Conservation (phyloP, 768 basidiomycete species). For the Filobasidium floriforme region DNA sequence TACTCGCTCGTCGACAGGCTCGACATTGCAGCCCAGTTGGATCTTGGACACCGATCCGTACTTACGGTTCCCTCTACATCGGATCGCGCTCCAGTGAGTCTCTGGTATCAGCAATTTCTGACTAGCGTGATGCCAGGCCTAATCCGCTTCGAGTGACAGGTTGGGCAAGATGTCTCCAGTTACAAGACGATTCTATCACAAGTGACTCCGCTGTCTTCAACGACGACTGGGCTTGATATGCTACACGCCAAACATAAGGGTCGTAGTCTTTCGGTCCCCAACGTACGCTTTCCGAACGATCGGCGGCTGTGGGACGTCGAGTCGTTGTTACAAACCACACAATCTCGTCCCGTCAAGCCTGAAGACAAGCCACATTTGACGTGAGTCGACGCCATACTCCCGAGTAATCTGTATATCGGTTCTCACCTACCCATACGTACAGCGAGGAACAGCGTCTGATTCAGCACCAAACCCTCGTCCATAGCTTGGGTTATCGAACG, state of each 20-base stretch:
- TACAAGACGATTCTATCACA: not conserved
- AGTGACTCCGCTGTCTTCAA: not conserved
- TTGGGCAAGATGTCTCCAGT: not conserved
- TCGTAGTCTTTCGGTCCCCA: slow-evolving; percentile 46
- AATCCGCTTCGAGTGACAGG: too few species aligned
- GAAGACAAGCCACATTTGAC: slow-evolving; percentile 64
- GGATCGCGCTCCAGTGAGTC: not conserved
- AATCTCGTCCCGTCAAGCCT: slow-evolving; percentile 57
- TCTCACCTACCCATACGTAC: not conserved
- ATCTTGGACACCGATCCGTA: not conserved
- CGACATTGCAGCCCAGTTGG: slow-evolving; percentile 57
- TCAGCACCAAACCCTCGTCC: slow-evolving; percentile 72
- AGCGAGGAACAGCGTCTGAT: slow-evolving; percentile 78
- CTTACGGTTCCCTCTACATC: not conserved
- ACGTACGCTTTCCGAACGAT: slow-evolving; percentile 83
- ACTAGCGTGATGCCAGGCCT: too few species aligned
- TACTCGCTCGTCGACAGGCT: slow-evolving; percentile 65
- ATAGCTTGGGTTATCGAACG: slow-evolving; percentile 75
- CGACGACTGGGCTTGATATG: not conserved
- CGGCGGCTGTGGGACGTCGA: slow-evolving; percentile 83
- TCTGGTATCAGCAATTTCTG: too few species aligned
- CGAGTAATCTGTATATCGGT: too few species aligned
- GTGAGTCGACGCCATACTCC: slow-evolving; percentile 45
- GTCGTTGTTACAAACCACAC: slow-evolving; percentile 77
- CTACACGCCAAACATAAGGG: not conserved